Evolutionary conservation across 148 eudicot species (phyloP), one percentile per base, ranked within the genome.

Genomic region (Amaranthus hypochondriacus): DNA sequence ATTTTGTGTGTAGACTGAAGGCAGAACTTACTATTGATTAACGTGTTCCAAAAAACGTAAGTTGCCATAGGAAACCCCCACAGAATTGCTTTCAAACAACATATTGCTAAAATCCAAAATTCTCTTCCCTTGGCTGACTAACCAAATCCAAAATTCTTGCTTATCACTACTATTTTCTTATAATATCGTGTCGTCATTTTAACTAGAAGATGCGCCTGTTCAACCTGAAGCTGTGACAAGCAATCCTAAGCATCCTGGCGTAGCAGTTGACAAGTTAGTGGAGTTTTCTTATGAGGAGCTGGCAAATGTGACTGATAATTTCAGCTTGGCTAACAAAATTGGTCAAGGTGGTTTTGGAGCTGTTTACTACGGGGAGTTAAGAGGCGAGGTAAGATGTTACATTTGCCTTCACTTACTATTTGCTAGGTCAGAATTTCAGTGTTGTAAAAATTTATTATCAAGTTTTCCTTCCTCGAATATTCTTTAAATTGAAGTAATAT

Each of bases 341-440:
- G 98, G 98, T 67, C 78, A 90, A 85, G 98, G 98, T 79, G 98
- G 98, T 53, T 93, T 91, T 78, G 98, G 97, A 64, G 87, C 90
- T 76, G 98, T 93, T 84, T 93, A 89, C 81, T 93, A 89, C 83
- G 98, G 86, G n/a, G 98, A 93, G 87, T 82, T 93, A 75, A 86
- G 92, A 83, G 95, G 97, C 80, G 97, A 93, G 97, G 98, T 93
- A 72, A 76, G 91, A 58, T 48, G 63, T 11, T 50, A 57, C 62
- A 53, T 78, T 18, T 9, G 14, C 56, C 64, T n/a, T 8, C 11
- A 63, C 48, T 53, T 14, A 15, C 6, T 77, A 39, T 73, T 67
- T 43, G 6, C 50, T 71, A 15, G 47, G 28, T 7, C n/a, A 52
- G 13, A 50, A n/a, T 28, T 28, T 28, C 39, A 28, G 39, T 7